Percentiles rank a stretch among this genome's conserved stretches.
Conservation (phyloP, 306 rosid species). For the Quercus berberidifolia region DNA sequence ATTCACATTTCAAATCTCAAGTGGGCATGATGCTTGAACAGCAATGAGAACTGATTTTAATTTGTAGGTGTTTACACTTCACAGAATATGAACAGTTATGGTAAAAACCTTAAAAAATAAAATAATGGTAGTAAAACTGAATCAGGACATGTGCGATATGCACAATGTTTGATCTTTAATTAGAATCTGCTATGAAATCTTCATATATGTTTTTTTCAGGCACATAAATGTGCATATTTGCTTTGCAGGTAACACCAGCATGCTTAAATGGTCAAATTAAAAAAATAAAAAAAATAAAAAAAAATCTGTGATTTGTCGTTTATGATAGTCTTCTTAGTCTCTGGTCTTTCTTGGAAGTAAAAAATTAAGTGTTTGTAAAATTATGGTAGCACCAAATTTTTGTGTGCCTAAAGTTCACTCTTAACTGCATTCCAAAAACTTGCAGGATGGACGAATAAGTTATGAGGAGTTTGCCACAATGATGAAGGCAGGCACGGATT, state of each 20-base stretch:
- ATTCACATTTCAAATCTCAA: not conserved
- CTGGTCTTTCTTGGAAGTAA: not conserved
- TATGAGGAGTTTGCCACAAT: slow-evolving; percentile 77
- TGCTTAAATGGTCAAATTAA: not conserved
- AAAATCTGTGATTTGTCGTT: not conserved
- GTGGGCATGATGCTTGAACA: not conserved
- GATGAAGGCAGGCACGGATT: slow-evolving; percentile 99
- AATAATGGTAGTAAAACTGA: not conserved
- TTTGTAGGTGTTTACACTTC: not conserved
- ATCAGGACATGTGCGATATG: not conserved
- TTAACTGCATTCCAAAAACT: slow-evolving; percentile 18
- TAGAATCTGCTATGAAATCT: no score
- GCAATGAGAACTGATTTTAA: not conserved
- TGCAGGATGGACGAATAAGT: slow-evolving; percentile 91
- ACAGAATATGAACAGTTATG: not conserved
- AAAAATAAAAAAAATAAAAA: not conserved
- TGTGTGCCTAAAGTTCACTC: slow-evolving; percentile 5
- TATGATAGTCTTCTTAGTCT: not conserved
- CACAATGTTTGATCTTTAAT: not conserved
- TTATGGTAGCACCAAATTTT: not conserved
- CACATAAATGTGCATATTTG: not conserved
- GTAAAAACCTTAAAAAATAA: not conserved
- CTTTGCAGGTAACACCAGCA: not conserved
- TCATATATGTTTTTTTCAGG: no score
- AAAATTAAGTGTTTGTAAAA: not conserved